A percentile compares a stretch with the other conserved stretches of the same genome.
Evolutionary conservation across 176 grass and related monocot species (phyloP).

Genomic region (Stipa capillata): DNA sequence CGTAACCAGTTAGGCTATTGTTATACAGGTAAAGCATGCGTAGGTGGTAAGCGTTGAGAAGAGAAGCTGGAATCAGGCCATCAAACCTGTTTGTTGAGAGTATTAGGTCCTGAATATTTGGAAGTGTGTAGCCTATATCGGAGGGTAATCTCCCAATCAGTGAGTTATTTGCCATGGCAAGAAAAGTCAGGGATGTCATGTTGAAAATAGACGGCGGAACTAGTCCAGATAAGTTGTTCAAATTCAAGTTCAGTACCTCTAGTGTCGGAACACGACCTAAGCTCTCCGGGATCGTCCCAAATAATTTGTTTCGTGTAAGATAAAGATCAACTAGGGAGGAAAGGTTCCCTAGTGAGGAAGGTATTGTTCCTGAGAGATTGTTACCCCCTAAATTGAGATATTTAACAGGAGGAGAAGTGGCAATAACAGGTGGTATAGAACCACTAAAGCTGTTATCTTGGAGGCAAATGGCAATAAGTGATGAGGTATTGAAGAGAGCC

Average conservation of each 20-base stretch:
- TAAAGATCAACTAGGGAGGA: neutral
- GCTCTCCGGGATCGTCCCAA: conserved; percentile 33
- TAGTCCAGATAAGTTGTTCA: conserved; percentile 22
- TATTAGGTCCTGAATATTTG: neutral
- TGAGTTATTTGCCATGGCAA: conserved; percentile 10
- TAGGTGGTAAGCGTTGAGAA: conserved; percentile 18
- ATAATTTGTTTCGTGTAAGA: neutral
- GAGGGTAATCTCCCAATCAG: conserved; percentile 27
- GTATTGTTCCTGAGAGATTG: conserved; percentile 25
- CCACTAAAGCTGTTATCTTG: conserved; percentile 12
- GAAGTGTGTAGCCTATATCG: conserved; percentile 24
- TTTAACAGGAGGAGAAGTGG: neutral
- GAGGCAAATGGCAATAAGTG: neutral
- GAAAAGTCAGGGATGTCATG: conserved; percentile 3
- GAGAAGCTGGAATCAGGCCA: conserved; percentile 30
- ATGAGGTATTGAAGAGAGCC: conserved; percentile 20
- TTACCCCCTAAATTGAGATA: neutral
- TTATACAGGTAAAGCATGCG: neutral
- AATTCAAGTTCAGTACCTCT: neutral
- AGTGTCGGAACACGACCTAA: neutral
- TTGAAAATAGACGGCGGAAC: conserved; percentile 27
- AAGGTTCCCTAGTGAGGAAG: conserved; percentile 31
- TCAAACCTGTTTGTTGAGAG: neutral
- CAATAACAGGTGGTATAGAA: conserved; percentile 2
- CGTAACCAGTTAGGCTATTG: neutral